Evolutionary conservation across 2,329 filamentous ascomycete genomes (phyloP).

Genomic region (Monilinia aucupariae): DNA sequence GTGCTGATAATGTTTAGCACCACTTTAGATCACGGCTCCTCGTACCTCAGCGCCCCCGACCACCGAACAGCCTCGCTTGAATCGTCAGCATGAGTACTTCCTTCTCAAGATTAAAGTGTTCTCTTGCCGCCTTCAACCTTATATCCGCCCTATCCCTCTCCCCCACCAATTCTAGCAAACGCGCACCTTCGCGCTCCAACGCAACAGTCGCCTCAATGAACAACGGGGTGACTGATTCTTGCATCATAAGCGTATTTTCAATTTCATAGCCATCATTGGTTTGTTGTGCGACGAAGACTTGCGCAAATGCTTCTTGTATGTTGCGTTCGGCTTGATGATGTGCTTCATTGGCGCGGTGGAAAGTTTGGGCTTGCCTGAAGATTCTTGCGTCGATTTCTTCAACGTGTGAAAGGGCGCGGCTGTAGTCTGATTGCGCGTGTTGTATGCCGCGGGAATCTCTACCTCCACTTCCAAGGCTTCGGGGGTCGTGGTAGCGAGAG

Average conservation of each 20-base stretch:
- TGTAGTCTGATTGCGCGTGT: not conserved
- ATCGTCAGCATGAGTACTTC: accelerated
- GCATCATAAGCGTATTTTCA: not conserved
- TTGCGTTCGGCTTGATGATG: not conserved
- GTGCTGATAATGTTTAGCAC: accelerated
- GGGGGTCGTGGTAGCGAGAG: not conserved
- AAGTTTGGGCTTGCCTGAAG: not conserved
- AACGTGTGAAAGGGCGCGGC: not conserved
- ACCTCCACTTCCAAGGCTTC: not conserved
- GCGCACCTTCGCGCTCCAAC: not conserved
- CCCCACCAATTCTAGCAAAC: not conserved
- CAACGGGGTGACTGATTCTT: not conserved
- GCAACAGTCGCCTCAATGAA: not conserved
- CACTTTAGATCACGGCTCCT: not conserved
- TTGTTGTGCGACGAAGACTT: not conserved
- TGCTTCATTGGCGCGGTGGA: not conserved
- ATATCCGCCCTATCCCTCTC: not conserved
- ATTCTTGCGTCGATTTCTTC: not conserved
- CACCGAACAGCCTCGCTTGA: not conserved
- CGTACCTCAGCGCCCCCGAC: not conserved
- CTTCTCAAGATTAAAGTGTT: not conserved
- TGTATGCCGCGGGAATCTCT: too few relatives aligned
- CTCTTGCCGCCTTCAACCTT: not conserved
- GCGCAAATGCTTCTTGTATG: not conserved
- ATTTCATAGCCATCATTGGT: not conserved